Percentiles rank a stretch among this genome's conserved stretches.
Evolutionary conservation across 768 basidiomycete genomes (phyloP).

Genomic region (Mrakia gelida): DNA sequence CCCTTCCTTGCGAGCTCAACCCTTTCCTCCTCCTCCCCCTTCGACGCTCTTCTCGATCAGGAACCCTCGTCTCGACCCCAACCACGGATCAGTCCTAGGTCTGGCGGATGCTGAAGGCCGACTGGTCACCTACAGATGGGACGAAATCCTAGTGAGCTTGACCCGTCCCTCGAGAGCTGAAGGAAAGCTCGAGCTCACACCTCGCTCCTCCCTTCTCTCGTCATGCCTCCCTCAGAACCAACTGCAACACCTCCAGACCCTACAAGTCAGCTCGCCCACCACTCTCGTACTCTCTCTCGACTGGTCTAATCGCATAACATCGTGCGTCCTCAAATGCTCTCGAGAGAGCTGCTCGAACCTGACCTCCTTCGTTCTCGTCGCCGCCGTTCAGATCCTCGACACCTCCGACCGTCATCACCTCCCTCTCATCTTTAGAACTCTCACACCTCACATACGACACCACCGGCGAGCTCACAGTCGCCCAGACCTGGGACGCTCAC

Average conservation of each 20-base stretch:
- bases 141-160: slow-evolving; percentile 50
- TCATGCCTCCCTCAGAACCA: slow-evolving; percentile 30
- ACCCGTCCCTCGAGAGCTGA: neutral
- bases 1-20: neutral
- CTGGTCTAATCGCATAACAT: slow-evolving; percentile 69
- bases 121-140: slow-evolving; percentile 61
- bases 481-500: slow-evolving; percentile 75
- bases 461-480: slow-evolving; percentile 52
- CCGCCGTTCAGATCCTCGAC: neutral
- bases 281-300: slow-evolving; percentile 84
- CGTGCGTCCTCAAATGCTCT: slow-evolving; percentile 10
- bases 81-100: slow-evolving; percentile 50
- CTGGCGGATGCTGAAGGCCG: slow-evolving; percentile 83
- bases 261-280: slow-evolving; percentile 50
- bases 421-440: slow-evolving; percentile 73
- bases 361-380: slow-evolving; percentile 31
- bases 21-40: neutral
- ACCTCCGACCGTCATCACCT: slow-evolving; percentile 56
- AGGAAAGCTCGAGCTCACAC: neutral
- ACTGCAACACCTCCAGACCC: slow-evolving; percentile 38
- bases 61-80: slow-evolving; percentile 22
- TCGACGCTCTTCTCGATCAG: neutral
- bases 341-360: neutral
- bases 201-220: slow-evolving; percentile 5
- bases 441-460: slow-evolving; percentile 52